phyloP scores from a whole-genome alignment of 202 grass and related monocot genomes.

The Carex sylvatica region DNA sequence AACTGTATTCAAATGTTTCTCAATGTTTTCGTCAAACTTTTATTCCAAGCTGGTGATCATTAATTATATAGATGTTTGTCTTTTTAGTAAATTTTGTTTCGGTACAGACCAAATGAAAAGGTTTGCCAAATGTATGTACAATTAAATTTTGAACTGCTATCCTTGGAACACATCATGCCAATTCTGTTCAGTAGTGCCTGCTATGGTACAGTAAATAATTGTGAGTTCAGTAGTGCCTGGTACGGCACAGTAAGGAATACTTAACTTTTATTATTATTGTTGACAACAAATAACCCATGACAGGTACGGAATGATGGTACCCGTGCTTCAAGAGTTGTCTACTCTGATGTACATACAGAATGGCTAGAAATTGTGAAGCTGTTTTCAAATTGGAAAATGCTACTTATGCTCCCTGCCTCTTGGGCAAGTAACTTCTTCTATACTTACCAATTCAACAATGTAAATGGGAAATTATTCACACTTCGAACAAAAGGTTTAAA shows the following conservation, averaged over 20 bases:
- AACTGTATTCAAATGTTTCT: background rate
- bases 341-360: slow-evolving; percentile 58
- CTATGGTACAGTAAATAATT: background rate
- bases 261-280: background rate
- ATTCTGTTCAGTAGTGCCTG: background rate
- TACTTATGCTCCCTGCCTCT: slow-evolving; percentile 65
- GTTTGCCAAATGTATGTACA: background rate
- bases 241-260: background rate
- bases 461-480: slow-evolving; percentile 71
- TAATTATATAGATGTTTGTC: background rate
- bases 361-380: slow-evolving; percentile 47
- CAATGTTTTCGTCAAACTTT: background rate
- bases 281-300: background rate
- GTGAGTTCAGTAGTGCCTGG: background rate
- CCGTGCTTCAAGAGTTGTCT: slow-evolving; percentile 38
- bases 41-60: background rate
- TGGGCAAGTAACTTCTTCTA: slow-evolving; percentile 99
- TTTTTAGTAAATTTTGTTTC: background rate
- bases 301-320: slow-evolving; percentile 62
- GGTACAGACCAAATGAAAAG: background rate
- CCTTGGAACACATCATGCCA: background rate
- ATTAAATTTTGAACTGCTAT: background rate
- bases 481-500: slow-evolving; percentile 77
- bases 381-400: slow-evolving; percentile 86
- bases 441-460: slow-evolving; percentile 97